Evolutionary conservation across 75 land plant genomes (phyloP).

Genomic region (Sequoia sempervirens): DNA sequence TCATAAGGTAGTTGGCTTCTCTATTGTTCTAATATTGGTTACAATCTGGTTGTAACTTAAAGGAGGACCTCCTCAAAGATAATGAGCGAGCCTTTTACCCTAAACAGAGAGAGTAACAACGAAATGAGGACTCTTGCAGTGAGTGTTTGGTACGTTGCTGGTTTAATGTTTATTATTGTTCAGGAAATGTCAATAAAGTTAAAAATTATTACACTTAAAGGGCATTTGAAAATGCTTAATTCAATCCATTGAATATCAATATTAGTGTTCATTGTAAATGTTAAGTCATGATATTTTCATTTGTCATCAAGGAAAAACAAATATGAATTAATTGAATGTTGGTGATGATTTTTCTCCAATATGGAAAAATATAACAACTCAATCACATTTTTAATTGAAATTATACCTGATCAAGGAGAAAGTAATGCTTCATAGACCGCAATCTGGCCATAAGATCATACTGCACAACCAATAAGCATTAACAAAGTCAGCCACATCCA

Average conservation of each 20-base stretch:
- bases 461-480: slow-evolving; percentile 28
- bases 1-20: not conserved
- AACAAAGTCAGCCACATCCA: not conserved
- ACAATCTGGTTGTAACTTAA: not conserved
- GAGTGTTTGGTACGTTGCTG: not conserved
- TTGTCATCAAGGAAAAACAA: not conserved
- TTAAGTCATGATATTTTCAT: not conserved
- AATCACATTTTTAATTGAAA: not conserved
- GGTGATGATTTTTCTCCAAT: not conserved
- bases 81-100: not conserved
- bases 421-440: slow-evolving; percentile 89
- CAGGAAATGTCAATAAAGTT: not conserved
- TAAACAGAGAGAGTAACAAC: not conserved
- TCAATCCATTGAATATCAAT: not conserved
- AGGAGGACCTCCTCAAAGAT: not conserved
- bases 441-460: slow-evolving; percentile 88
- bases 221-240: not conserved
- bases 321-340: not conserved
- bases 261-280: not conserved
- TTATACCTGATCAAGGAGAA: slow-evolving; percentile 79
- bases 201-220: not conserved
- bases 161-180: not conserved
- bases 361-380: not conserved
- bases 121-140: not conserved
- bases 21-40: not conserved